A percentile compares a stretch with the other conserved stretches of the same genome.
These are phyloP conservation scores for Nicotiana sylvestris DNA, from an alignment of 257 asterid species.

Conservation along the genomic window DNA sequence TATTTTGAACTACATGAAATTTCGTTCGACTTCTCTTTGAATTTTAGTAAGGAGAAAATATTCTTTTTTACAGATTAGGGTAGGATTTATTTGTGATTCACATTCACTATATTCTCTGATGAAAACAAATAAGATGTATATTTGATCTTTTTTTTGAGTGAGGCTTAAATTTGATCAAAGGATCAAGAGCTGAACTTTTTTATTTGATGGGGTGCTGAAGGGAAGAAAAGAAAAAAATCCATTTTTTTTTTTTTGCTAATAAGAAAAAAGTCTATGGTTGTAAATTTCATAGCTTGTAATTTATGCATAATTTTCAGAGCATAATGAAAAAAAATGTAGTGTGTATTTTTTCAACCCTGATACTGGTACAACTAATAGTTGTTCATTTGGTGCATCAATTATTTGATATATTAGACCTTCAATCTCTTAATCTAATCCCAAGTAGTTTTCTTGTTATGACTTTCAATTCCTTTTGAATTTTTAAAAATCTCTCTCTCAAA, in stretches of 20 bases:
- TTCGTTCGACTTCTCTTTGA: neutral
- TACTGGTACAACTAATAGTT: too few relatives aligned
- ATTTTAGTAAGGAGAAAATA: neutral
- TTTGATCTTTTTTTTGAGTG: neutral
- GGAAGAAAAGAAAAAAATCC: too few relatives aligned
- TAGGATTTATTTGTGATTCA: neutral
- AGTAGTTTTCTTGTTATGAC: neutral
- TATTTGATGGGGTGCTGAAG: neutral
- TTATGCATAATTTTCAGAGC: neutral
- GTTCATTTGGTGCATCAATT: neutral
- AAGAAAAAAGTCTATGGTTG: neutral
- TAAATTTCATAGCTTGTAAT: neutral
- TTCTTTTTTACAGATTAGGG: constrained; percentile 1
- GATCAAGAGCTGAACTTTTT: constrained; percentile 11
- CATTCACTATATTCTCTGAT: neutral
- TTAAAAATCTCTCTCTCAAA: neutral
- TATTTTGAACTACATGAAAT: neutral
- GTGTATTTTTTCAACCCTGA: neutral
- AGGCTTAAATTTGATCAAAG: neutral
- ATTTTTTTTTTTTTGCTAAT: too few relatives aligned
- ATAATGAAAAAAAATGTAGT: neutral
- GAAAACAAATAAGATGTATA: neutral
- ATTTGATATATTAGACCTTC: neutral
- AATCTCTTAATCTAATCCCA: neutral
- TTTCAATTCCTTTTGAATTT: neutral